A percentile compares a stretch with the other conserved stretches of the same genome.
Conservation (phyloP, 257 asterid genomes). For the Anisodus acutangulus region DNA sequence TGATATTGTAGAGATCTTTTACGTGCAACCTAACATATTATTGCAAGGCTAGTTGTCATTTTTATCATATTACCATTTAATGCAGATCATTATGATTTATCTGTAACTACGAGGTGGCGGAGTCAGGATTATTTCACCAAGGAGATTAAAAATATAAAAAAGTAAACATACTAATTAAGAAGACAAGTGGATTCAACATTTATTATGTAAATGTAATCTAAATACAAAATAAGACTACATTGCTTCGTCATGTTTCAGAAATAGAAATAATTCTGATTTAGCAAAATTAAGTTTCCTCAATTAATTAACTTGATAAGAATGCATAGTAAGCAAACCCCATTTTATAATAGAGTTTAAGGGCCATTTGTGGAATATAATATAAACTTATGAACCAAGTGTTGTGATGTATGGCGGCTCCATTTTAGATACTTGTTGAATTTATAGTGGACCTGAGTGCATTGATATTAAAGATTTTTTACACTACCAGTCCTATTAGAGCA, state of each 20-base stretch:
- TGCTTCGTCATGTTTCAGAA: slow-evolving; percentile 5
- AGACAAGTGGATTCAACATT: too few relatives aligned
- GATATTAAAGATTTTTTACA: too few relatives aligned
- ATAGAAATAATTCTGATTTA: background rate
- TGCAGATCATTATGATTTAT: too few relatives aligned
- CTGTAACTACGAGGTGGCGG: too few relatives aligned
- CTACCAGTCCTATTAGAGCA: too few relatives aligned
- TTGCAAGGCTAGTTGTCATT: too few relatives aligned
- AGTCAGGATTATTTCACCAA: too few relatives aligned
- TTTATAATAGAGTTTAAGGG: background rate
- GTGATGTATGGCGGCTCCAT: slow-evolving; percentile 19
- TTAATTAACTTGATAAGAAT: background rate
- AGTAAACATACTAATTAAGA: too few relatives aligned
- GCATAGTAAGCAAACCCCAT: background rate
- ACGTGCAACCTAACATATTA: too few relatives aligned
- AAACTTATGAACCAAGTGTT: background rate
- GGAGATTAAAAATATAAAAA: too few relatives aligned
- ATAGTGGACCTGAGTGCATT: slow-evolving; percentile 5
- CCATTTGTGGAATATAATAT: slow-evolving; percentile 6
- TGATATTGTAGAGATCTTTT: background rate
- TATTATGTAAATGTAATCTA: too few relatives aligned
- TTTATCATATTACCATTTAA: too few relatives aligned
- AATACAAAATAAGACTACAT: background rate
- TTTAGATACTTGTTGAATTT: background rate
- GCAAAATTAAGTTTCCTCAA: background rate